Evolutionary conservation across 257 asterid genomes (phyloP).

Genomic region (Jaltomata sinuosa): DNA sequence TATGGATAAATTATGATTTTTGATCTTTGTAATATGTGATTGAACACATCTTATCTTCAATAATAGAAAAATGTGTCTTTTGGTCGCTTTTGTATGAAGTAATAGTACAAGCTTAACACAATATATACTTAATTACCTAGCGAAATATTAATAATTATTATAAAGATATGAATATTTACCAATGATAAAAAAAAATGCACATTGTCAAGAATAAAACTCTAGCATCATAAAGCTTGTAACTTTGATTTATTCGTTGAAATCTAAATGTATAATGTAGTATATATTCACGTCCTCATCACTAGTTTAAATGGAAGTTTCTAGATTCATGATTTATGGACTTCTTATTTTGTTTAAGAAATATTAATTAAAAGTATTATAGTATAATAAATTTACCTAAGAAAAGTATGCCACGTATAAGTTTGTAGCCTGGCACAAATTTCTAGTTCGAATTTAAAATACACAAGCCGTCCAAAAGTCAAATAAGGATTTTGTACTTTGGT

Average conservation of each 20-base stretch:
- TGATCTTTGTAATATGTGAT: too few relatives aligned
- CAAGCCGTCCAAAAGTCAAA: not conserved
- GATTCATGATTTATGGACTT: not conserved
- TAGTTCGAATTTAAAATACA: not conserved
- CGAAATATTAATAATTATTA: not conserved
- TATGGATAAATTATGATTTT: too few relatives aligned
- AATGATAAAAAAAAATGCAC: not conserved
- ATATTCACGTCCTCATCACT: not conserved
- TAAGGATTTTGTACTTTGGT: not conserved
- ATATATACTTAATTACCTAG: not conserved
- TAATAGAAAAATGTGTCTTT: too few relatives aligned
- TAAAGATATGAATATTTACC: not conserved
- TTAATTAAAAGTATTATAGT: not conserved
- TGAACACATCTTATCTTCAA: too few relatives aligned
- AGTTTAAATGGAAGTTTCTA: not conserved
- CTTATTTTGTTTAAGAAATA: not conserved
- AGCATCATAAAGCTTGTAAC: not conserved
- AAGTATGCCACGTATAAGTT: not conserved
- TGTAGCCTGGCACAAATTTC: not conserved
- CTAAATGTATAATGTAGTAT: not conserved
- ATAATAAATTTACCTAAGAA: not conserved
- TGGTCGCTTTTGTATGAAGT: too few relatives aligned
- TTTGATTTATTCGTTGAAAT: not conserved
- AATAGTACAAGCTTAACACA: not conserved
- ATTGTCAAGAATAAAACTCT: not conserved